Evolutionary conservation across 1,284 basidiomycete genomes (phyloP), one percentile per base, ranked within the genome.

Genomic region (Entoloma clypeatum): DNA sequence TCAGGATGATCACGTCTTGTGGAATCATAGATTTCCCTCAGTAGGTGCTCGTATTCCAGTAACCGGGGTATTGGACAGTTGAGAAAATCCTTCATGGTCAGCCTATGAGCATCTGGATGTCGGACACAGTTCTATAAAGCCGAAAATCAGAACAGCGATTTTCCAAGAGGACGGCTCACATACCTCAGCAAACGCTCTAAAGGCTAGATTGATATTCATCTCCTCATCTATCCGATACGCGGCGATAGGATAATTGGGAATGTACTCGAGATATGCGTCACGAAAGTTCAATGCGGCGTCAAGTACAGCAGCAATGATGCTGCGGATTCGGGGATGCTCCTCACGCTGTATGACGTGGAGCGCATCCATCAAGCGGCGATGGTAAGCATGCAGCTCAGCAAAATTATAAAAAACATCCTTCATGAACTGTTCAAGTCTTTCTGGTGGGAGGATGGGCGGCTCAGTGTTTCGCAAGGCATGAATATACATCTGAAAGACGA

Each of bases 391-490:
- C 7, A 99, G 75, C 47, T 93, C 86, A 5, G 71, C 69, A 47
- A 87, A 91, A 60, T 97, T 98, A 65, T 93, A 86, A 64, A 94
- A 97, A n/a, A 93, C 91, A 31, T 95, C 89, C 30, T 74, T 68
- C 44, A 97, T 78, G 64, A 98, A 99, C 34, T 71, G 69, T 5
- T 87, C 77, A 5, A 97, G 64, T 13, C 81, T 72, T 2, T 86
- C 79, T 7, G 75, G 68, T 2, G 85, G 76, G 30, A 93, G 81
- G 52, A 94, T 83, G 2, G 90, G 79, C 7, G 86, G 84, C 14
- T 87, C 76, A 34, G 84, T 79, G 34, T 75, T 70, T 22, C 80
- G 77, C 27, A 97, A 66, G 0, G 90, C 86, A 27, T 75, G 74
- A 33, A 94, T 71, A 49, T 84, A 88, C 70, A 88, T 84, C 86